These are phyloP conservation scores for Rhodotorula paludigena DNA, from an alignment of 768 basidiomycete species.

Conservation along the genomic window DNA sequence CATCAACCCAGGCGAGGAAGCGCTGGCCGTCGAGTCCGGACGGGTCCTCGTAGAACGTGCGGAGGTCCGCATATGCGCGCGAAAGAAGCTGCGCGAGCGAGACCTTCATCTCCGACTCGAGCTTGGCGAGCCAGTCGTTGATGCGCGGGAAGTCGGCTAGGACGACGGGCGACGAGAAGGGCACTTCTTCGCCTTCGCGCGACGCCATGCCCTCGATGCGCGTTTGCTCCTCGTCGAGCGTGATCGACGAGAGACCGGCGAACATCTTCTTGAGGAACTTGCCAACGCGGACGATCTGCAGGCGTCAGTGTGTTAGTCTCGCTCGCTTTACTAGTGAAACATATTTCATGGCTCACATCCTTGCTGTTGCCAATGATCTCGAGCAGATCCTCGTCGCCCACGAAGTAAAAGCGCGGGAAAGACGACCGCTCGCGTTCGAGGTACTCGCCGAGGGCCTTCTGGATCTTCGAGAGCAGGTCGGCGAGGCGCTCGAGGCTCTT, in stretches of 20 bases:
- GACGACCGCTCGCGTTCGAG: slow-evolving; percentile 93
- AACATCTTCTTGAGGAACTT: slow-evolving; percentile 99
- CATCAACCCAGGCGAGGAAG: slow-evolving; percentile 85
- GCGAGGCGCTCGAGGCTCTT: slow-evolving; percentile 95
- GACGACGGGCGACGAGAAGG: slow-evolving; percentile 72
- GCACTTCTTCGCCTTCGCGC: slow-evolving; percentile 88
- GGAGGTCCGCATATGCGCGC: slow-evolving; percentile 72
- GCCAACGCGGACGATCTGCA: slow-evolving; percentile 80
- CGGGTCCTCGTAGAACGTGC: slow-evolving; percentile 69
- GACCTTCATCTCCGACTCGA: slow-evolving; percentile 87
- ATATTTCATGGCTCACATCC: slow-evolving; percentile 51
- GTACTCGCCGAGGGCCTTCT: slow-evolving; percentile 98
- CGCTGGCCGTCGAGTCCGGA: slow-evolving; percentile 59
- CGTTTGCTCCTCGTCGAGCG: slow-evolving; percentile 77
- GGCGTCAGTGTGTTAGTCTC: neutral
- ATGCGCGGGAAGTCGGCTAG: slow-evolving; percentile 94
- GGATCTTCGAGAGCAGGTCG: slow-evolving; percentile 93
- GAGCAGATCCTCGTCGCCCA: slow-evolving; percentile 95
- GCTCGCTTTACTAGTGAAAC: neutral
- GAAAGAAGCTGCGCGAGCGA: slow-evolving; percentile 78
- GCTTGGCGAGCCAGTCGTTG: slow-evolving; percentile 92
- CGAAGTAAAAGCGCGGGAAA: slow-evolving; percentile 99
- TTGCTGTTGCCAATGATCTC: slow-evolving; percentile 99
- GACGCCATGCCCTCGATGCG: slow-evolving; percentile 91
- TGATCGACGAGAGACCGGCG: slow-evolving; percentile 86